These are phyloP conservation scores for Penicillium italicum DNA, from an alignment of 2,329 filamentous ascomycete species.

Conservation along the genomic window DNA sequence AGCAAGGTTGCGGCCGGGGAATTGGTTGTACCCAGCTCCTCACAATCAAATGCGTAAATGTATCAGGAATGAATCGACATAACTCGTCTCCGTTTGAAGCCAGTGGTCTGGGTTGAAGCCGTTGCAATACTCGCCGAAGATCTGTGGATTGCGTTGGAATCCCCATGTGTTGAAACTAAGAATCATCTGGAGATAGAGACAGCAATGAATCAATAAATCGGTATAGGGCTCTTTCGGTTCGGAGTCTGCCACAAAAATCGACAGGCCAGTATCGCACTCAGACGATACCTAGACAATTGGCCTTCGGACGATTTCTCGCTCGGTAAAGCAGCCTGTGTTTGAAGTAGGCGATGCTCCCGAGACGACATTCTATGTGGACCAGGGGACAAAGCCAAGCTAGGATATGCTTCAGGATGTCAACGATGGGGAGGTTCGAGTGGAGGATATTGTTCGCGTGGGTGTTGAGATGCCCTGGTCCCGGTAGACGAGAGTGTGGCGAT, in stretches of 20 bases:
- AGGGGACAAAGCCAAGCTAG: not conserved
- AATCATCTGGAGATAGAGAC: slow-evolving; percentile 1
- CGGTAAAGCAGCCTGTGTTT: not conserved
- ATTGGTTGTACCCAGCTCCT: slow-evolving; percentile 38
- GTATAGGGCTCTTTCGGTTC: not conserved
- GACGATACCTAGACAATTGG: not conserved
- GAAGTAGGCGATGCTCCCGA: not conserved
- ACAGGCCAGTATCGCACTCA: not conserved
- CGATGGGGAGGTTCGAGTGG: not conserved
- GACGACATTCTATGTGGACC: not conserved
- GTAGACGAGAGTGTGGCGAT: not conserved
- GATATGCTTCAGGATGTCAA: not conserved
- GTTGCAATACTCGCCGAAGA: slow-evolving; percentile 25
- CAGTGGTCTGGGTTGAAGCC: too few species aligned
- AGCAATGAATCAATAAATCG: not conserved
- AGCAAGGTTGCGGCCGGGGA: slow-evolving; percentile 37
- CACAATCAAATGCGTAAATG: slow-evolving; percentile 23
- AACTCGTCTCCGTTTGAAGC: not conserved
- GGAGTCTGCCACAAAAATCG: not conserved
- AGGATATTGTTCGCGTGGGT: not conserved
- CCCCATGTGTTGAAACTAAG: slow-evolving; percentile 37
- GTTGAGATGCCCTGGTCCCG: not conserved
- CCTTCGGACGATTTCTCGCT: too few species aligned
- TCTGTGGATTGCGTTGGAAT: slow-evolving; percentile 17
- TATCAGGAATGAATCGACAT: slow-evolving; percentile 11